Evolutionary conservation across 495 filamentous ascomycete genomes (phyloP).

Genomic region (Friedmanniomyces endolithicus): DNA sequence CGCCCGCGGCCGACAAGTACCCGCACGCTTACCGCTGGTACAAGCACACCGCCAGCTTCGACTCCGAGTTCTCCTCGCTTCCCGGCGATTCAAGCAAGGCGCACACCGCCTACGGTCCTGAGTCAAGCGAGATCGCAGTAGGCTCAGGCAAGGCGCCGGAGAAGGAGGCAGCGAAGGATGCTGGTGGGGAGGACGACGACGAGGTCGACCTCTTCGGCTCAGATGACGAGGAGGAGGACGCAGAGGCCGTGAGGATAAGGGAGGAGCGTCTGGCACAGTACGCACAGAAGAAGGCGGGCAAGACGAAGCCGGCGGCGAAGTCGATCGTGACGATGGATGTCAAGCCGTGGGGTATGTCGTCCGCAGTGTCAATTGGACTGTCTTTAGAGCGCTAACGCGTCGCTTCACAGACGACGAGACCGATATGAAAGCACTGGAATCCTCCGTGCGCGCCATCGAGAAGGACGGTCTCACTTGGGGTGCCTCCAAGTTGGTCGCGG

Average conservation of each 20-base stretch:
- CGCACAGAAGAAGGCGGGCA: slow-evolving; percentile 90
- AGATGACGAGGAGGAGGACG: slow-evolving; percentile 87
- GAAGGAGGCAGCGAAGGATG: slow-evolving; percentile 43
- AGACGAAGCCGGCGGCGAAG: slow-evolving; percentile 85
- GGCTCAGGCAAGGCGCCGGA: slow-evolving; percentile 80
- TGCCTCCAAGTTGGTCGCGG: slow-evolving; percentile 73
- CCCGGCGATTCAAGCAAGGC: slow-evolving; percentile 80
- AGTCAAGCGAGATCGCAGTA: slow-evolving; percentile 54
- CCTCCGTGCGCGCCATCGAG: slow-evolving; percentile 71
- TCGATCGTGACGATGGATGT: slow-evolving; percentile 90
- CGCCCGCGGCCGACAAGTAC: slow-evolving; percentile 72
- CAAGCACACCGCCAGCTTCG: slow-evolving; percentile 89
- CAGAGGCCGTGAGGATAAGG: slow-evolving; percentile 65
- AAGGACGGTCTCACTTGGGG: slow-evolving; percentile 95
- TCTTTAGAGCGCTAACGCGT: not conserved
- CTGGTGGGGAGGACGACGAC: slow-evolving; percentile 50
- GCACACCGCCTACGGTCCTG: slow-evolving; percentile 85
- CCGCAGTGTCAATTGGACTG: not conserved
- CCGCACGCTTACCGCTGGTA: slow-evolving; percentile 94
- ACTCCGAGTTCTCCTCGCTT: slow-evolving; percentile 80
- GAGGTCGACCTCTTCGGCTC: slow-evolving; percentile 82
- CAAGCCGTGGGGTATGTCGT: slow-evolving; percentile 83
- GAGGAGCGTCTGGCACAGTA: slow-evolving; percentile 86
- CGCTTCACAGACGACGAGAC: slow-evolving; percentile 73
- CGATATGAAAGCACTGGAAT: slow-evolving; percentile 70